Conservation (phyloP, 202 grass and related monocot genomes). For the Brachypodium distachyon region DNA sequence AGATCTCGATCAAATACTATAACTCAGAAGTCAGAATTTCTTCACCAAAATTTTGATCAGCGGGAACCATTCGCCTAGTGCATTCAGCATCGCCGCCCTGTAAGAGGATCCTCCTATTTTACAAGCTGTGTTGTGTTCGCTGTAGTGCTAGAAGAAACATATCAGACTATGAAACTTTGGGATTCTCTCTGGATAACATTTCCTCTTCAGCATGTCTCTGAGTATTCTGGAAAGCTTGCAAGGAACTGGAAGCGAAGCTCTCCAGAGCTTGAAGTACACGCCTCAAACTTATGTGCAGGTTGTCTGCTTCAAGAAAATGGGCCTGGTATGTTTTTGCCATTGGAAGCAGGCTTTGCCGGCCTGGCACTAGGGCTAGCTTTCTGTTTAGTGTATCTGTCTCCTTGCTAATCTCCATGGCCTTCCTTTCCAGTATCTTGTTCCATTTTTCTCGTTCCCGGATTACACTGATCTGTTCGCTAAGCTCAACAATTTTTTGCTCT, state of each 20-base stretch:
- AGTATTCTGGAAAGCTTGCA: constrained; percentile 51
- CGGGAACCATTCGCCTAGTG: neutral
- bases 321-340: constrained; percentile 16
- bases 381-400: constrained; percentile 64
- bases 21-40: constrained; percentile 24
- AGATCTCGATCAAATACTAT: neutral
- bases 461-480: constrained; percentile 31
- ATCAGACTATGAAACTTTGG: constrained; percentile 35
- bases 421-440: constrained; percentile 58
- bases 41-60: neutral
- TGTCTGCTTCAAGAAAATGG: constrained; percentile 29
- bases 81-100: neutral
- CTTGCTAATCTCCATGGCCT: constrained; percentile 61
- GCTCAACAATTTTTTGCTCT: constrained; percentile 42
- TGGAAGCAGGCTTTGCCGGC: constrained; percentile 34
- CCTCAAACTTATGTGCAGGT: constrained; percentile 42
- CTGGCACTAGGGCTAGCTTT: constrained; percentile 67
- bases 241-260: constrained; percentile 40
- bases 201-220: constrained; percentile 47
- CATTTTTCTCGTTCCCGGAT: constrained; percentile 60
- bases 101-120: neutral
- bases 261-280: constrained; percentile 48
- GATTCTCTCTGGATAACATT: constrained; percentile 23
- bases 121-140: neutral
- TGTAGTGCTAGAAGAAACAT: constrained; percentile 2